phyloP scores from a whole-genome alignment of 352 stramenopile genomes.

The Thraustotheca clavata region DNA sequence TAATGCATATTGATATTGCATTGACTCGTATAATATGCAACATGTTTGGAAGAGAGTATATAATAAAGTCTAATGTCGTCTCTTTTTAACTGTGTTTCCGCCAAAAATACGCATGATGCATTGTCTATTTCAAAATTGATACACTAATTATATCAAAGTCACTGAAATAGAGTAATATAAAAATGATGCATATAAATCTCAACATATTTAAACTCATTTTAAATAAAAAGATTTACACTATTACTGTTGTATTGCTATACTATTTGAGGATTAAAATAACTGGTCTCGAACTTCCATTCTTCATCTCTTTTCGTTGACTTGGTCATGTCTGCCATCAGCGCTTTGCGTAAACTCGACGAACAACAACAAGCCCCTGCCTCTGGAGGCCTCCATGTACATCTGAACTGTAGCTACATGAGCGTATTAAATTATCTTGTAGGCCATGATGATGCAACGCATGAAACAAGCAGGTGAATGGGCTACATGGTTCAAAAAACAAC shows the following conservation, averaged over 20 bases:
- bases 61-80: too few relatives aligned
- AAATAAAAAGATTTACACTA: too few relatives aligned
- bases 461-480: slow-evolving; percentile 27
- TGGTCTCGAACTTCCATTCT: slow-evolving; percentile 14
- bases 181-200: too few relatives aligned
- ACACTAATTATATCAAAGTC: too few relatives aligned
- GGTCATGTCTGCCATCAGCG: slow-evolving; percentile 71
- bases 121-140: too few relatives aligned
- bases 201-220: too few relatives aligned
- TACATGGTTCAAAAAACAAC: slow-evolving; percentile 9
- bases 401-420: background rate
- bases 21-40: too few relatives aligned
- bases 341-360: slow-evolving; percentile 76
- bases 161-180: too few relatives aligned
- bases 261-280: slow-evolving; percentile 7
- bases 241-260: background rate
- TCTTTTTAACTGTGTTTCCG: too few relatives aligned
- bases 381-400: background rate
- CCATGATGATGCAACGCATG: slow-evolving; percentile 28
- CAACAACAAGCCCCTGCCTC: slow-evolving; percentile 37
- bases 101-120: too few relatives aligned
- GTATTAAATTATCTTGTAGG: background rate
- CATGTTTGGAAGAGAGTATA: too few relatives aligned
- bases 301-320: slow-evolving; percentile 12
- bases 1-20: too few relatives aligned